Percentiles rank a stretch among this genome's conserved stretches.
phyloP scores from a whole-genome alignment of 108 stramenopile species.

The Aureococcus anophagefferens region DNA sequence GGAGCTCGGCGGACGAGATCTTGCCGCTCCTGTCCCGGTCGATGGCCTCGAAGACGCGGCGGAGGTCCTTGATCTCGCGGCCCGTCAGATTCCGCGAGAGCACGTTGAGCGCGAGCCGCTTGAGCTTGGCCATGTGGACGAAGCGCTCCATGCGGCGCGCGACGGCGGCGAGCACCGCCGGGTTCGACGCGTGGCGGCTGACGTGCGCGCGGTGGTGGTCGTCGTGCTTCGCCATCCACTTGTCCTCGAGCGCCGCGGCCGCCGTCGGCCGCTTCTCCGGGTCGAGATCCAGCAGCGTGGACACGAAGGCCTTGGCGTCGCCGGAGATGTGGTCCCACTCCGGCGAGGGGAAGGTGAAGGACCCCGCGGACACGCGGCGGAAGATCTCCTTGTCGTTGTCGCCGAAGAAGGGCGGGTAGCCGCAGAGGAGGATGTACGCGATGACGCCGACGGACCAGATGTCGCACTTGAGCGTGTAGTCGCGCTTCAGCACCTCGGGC shows the following conservation, averaged over 20 bases:
- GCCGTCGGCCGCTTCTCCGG: slow-evolving; percentile 39
- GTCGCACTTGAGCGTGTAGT: slow-evolving; percentile 87
- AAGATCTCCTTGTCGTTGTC: background rate
- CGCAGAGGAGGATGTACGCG: slow-evolving; percentile 84
- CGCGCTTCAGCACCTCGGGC: slow-evolving; percentile 79
- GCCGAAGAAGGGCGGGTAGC: background rate
- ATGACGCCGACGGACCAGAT: slow-evolving; percentile 92
- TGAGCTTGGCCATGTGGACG: slow-evolving; percentile 39
- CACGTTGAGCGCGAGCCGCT: slow-evolving; percentile 57
- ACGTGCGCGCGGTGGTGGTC: slow-evolving; percentile 22
- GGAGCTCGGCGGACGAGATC: too few relatives aligned
- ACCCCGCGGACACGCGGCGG: background rate
- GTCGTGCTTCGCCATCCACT: slow-evolving; percentile 29
- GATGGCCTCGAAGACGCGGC: too few relatives aligned
- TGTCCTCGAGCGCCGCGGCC: slow-evolving; percentile 29
- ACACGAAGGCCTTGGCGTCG: slow-evolving; percentile 42
- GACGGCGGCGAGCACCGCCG: too few relatives aligned
- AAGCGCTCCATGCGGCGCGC: slow-evolving; percentile 39
- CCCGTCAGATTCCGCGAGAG: slow-evolving; percentile 26
- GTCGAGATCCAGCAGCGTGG: slow-evolving; percentile 38
- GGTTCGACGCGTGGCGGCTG: slow-evolving; percentile 16
- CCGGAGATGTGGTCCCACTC: background rate
- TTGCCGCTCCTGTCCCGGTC: too few relatives aligned
- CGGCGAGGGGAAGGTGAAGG: background rate
- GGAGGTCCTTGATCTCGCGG: too few relatives aligned